phyloP scores from a whole-genome alignment of 2,329 filamentous ascomycete genomes.

The Lanzia echinophila region DNA sequence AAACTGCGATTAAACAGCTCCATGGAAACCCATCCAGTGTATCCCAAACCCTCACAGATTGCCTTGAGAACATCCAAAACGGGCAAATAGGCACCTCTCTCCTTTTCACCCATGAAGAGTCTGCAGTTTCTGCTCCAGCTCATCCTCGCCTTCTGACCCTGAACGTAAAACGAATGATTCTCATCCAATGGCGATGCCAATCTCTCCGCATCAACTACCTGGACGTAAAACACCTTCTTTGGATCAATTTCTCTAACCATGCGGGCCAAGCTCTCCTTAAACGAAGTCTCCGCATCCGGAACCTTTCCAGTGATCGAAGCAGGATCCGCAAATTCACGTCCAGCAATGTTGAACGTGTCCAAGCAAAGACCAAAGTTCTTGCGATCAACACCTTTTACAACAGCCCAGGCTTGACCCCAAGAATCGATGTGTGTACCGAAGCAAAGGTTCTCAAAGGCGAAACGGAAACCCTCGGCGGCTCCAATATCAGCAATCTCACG shows the following conservation, averaged over 20 bases:
- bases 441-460: constrained; percentile 67
- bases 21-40: constrained; percentile 51
- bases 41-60: constrained; percentile 49
- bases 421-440: constrained; percentile 65
- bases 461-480: constrained; percentile 49
- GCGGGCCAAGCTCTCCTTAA: constrained; percentile 33
- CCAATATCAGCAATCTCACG: constrained; percentile 62
- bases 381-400: constrained; percentile 58
- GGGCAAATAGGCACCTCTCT: constrained; percentile 55
- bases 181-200: constrained; percentile 49
- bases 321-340: constrained; percentile 64
- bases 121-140: constrained; percentile 73
- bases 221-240: constrained; percentile 60
- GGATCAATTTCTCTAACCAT: constrained; percentile 22
- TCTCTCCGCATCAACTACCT: constrained; percentile 67
- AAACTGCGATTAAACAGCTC: constrained; percentile 44
- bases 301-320: constrained; percentile 32
- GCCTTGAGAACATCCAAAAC: constrained; percentile 45
- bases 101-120: constrained; percentile 42
- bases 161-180: constrained; percentile 51
- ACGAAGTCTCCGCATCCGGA: constrained; percentile 33
- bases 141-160: constrained; percentile 58
- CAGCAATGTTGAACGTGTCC: constrained; percentile 74
- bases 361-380: constrained; percentile 71
- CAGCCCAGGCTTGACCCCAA: constrained; percentile 67